Conservation (phyloP, 495 filamentous ascomycete genomes). For the Daldinia vernicosa region DNA sequence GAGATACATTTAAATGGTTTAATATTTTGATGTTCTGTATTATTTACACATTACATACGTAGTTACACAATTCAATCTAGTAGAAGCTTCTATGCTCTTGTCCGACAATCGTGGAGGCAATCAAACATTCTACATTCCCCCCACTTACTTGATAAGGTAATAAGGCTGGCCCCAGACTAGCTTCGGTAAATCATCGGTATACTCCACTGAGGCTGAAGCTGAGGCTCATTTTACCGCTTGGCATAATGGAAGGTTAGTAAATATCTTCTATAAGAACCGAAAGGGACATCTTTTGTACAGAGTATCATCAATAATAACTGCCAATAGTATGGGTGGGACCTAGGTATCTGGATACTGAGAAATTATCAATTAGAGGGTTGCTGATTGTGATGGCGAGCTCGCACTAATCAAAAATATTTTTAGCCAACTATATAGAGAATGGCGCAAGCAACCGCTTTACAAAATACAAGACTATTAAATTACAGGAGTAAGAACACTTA, state of each 20-base stretch:
- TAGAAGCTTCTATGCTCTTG: slow-evolving; percentile 11
- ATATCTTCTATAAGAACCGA: too few species aligned
- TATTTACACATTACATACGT: background rate
- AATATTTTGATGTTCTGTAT: too few species aligned
- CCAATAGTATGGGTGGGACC: too few species aligned
- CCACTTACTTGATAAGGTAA: slow-evolving; percentile 26
- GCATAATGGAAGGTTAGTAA: slow-evolving; percentile 15
- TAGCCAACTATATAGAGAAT: background rate
- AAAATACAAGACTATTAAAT: background rate
- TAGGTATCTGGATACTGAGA: background rate
- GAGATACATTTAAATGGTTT: too few species aligned
- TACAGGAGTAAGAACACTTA: background rate
- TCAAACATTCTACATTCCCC: background rate
- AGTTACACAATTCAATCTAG: background rate
- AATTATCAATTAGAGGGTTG: background rate
- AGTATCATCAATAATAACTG: background rate
- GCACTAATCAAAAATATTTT: background rate
- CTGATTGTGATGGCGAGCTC: background rate
- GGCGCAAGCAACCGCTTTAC: background rate
- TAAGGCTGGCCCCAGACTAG: slow-evolving; percentile 30
- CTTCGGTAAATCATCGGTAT: slow-evolving; percentile 14
- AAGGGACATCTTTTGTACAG: background rate
- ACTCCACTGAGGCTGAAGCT: slow-evolving; percentile 29
- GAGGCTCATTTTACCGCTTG: slow-evolving; percentile 19
- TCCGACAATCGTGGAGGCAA: slow-evolving; percentile 6